Evolutionary conservation across 2,329 filamentous ascomycete species (phyloP), one percentile per base, ranked within the genome.

Genomic region (Corinectria fuckeliana): DNA sequence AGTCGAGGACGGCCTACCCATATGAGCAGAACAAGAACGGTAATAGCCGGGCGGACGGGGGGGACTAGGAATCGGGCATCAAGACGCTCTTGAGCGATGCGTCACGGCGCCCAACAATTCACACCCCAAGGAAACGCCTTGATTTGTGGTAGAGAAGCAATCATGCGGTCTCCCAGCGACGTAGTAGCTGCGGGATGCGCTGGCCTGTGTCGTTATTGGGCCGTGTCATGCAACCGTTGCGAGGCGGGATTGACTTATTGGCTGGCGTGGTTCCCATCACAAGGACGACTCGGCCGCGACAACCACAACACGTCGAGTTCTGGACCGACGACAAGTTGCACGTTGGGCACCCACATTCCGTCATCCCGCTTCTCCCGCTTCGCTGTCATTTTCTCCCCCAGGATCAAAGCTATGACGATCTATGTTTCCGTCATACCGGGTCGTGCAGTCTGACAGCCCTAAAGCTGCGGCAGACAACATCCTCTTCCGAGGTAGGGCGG

Each of bases 151-250:
- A 45, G 38, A 44, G 48, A 49, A 21, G n/a, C 21, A 38, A 23
- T 13, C 49, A 44, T 20, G 44, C 41, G 20, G 32, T 56, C 23
- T 26, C n/a, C 11, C 30, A 50, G 39, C n/a, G 42, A 30, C 25
- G 50, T 13, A 38, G 20, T 14, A 23, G 54, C 55, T 56, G 55
- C 59, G 50, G 20, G 59, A 56, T 62, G 59, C 50, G 59, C 13
- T 61, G 58, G 58, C 58, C 21, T 18, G 38, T 38, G 44, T 32
- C 36, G 18, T 30, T 21, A 53, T 53, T 52, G 49, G n/a, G 55
- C 39, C 26, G 23, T 39, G 23, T 28, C 16, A 44, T 32, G 39
- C 26, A 38, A 36, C 21, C 45, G 55, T 54, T 26, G 47, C 45
- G n/a, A 60, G 51, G 47, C 41, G 39, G 20, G 30, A 14, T 16